A percentile compares a stretch with the other conserved stretches of the same genome.
These are phyloP conservation scores for Pichia cephalocereana DNA, from an alignment of 805 yeast genomes.

Conservation along the genomic window DNA sequence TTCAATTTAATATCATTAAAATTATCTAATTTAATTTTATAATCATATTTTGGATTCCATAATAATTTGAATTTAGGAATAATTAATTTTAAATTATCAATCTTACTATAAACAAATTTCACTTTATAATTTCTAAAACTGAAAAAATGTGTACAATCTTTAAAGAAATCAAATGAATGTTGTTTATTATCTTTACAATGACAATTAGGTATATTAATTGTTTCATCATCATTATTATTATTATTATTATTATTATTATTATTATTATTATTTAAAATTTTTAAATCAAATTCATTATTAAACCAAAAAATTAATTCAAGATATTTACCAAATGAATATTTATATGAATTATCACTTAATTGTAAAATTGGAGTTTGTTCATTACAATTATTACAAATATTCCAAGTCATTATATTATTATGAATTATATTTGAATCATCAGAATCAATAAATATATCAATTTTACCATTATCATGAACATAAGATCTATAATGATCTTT, in stretches of 20 bases:
- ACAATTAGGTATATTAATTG: slow-evolving; percentile 20
- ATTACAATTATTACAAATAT: slow-evolving; percentile 75
- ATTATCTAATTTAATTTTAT: slow-evolving; percentile 57
- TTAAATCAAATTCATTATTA: slow-evolving; percentile 5
- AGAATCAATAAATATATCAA: slow-evolving; percentile 67
- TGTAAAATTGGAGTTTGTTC: slow-evolving; percentile 67
- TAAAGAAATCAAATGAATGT: slow-evolving; percentile 60
- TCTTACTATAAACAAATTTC: slow-evolving; percentile 63
- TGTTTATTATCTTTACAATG: slow-evolving; percentile 34
- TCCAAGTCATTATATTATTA: slow-evolving; percentile 80
- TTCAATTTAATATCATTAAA: slow-evolving; percentile 45
- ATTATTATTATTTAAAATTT: slow-evolving; percentile 4
- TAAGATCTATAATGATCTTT: slow-evolving; percentile 76
- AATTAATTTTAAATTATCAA: slow-evolving; percentile 70
- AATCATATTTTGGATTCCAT: slow-evolving; percentile 66
- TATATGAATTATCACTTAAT: slow-evolving; percentile 83
- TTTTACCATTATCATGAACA: slow-evolving; percentile 79
- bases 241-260: not conserved
- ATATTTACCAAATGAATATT: slow-evolving; percentile 87
- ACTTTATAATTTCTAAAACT: slow-evolving; percentile 73
- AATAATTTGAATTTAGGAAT: slow-evolving; percentile 65
- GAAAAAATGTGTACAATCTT: slow-evolving; percentile 77
- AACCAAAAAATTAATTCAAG: slow-evolving; percentile 76
- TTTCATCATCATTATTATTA: too few species aligned
- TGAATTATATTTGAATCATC: slow-evolving; percentile 47